Conservation (phyloP, 2,329 filamentous ascomycete genomes). For the Xylariaceae sp. region DNA sequence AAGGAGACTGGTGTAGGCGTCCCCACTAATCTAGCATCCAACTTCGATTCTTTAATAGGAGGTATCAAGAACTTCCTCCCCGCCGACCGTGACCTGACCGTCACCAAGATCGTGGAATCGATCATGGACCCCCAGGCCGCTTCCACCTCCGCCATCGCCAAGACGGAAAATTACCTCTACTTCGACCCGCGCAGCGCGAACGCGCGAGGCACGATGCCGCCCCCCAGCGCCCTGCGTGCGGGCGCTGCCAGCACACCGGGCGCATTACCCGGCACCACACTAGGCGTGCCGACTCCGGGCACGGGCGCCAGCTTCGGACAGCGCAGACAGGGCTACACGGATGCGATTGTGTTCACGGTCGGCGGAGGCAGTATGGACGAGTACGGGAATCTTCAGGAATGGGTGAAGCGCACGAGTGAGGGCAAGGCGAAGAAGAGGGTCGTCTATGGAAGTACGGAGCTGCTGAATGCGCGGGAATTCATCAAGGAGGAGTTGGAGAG, state of each 20-base stretch:
- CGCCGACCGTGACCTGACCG: slow-evolving; percentile 86
- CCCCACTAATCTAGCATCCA: slow-evolving; percentile 60
- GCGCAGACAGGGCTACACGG: slow-evolving; percentile 78
- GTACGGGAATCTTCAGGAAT: slow-evolving; percentile 95
- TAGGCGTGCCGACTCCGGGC: slow-evolving; percentile 50
- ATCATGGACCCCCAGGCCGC: slow-evolving; percentile 94
- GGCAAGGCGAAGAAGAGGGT: slow-evolving; percentile 69
- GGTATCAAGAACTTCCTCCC: slow-evolving; percentile 99
- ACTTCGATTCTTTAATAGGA: slow-evolving; percentile 90
- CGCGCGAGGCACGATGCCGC: slow-evolving; percentile 84
- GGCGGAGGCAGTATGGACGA: slow-evolving; percentile 98
- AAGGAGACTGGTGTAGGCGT: slow-evolving; percentile 81
- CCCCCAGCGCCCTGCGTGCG: slow-evolving; percentile 58
- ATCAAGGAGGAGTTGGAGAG: slow-evolving; percentile 58
- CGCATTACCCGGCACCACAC: slow-evolving; percentile 41
- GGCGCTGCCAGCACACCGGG: slow-evolving; percentile 37
- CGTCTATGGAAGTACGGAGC: slow-evolving; percentile 89
- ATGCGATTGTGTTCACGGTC: slow-evolving; percentile 89
- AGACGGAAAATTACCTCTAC: slow-evolving; percentile 95
- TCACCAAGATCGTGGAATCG: slow-evolving; percentile 97
- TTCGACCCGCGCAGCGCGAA: slow-evolving; percentile 94
- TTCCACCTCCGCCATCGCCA: slow-evolving; percentile 85
- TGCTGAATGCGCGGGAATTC: slow-evolving; percentile 65
- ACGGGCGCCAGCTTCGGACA: slow-evolving; percentile 86
- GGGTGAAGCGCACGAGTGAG: slow-evolving; percentile 73